Evolutionary conservation across 1,284 basidiomycete species (phyloP).

Genomic region (Amylostereum areolatum): DNA sequence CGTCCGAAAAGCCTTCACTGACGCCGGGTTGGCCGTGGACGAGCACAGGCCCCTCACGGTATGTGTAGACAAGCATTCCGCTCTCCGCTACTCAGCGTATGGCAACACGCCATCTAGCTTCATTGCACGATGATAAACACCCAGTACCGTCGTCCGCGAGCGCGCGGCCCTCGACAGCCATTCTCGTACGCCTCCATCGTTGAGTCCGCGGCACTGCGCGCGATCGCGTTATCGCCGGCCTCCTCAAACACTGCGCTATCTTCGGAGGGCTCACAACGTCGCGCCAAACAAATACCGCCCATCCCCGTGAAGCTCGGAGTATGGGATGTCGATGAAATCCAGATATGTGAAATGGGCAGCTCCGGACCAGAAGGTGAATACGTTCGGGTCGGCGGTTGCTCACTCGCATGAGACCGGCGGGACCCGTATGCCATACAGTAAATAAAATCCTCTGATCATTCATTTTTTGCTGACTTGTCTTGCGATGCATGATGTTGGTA

Average conservation of each 20-base stretch:
- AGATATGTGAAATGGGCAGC: constrained; percentile 60
- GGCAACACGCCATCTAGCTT: constrained; percentile 31
- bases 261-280: too few relatives aligned
- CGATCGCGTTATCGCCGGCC: constrained; percentile 6
- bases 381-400: constrained; percentile 25
- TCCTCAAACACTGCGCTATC: background rate
- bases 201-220: constrained; percentile 22
- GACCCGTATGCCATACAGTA: too few relatives aligned
- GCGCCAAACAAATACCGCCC: constrained; percentile 3
- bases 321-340: constrained; percentile 43
- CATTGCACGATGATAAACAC: constrained; percentile 69
- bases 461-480: too few relatives aligned
- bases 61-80: constrained; percentile 8
- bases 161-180: constrained; percentile 25
- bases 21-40: constrained; percentile 36
- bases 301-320: constrained; percentile 36
- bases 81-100: background rate
- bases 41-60: constrained; percentile 58
- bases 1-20: constrained; percentile 38
- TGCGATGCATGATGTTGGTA: too few relatives aligned
- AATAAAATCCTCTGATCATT: too few relatives aligned
- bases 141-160: constrained; percentile 40
- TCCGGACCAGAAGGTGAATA: constrained; percentile 50
- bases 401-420: background rate
- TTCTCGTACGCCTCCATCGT: constrained; percentile 47